Evolutionary conservation across 2,329 filamentous ascomycete species (phyloP).

Genomic region (Fusarium liriodendri): DNA sequence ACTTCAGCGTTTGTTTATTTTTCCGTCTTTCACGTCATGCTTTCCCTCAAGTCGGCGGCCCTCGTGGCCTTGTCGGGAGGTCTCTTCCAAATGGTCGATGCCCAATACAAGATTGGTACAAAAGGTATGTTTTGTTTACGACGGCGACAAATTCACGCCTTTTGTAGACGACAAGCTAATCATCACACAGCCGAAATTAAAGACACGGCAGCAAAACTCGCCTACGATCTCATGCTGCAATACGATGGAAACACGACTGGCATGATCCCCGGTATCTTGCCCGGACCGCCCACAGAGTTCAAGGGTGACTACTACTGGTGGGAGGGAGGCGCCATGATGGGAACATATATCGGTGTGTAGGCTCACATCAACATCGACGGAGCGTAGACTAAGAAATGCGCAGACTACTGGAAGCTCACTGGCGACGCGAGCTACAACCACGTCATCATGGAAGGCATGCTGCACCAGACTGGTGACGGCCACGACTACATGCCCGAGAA

Average conservation of each 20-base stretch:
- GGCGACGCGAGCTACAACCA: slow-evolving; percentile 73
- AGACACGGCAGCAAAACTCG: slow-evolving; percentile 58
- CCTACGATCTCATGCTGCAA: slow-evolving; percentile 62
- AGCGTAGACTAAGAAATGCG: background rate
- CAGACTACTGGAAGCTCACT: slow-evolving; percentile 75
- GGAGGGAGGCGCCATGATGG: slow-evolving; percentile 77
- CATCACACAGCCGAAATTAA: slow-evolving; percentile 56
- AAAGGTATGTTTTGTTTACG: slow-evolving; percentile 38
- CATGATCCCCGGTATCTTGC: slow-evolving; percentile 66
- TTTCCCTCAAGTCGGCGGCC: background rate
- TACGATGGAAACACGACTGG: slow-evolving; percentile 64
- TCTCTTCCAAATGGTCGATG: slow-evolving; percentile 32
- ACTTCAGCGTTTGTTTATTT: background rate
- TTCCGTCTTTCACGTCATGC: slow-evolving; percentile 2
- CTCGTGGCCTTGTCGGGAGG: slow-evolving; percentile 25
- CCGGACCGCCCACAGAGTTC: slow-evolving; percentile 60
- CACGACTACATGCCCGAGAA: slow-evolving; percentile 71
- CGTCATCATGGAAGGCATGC: slow-evolving; percentile 65
- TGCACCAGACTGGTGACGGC: slow-evolving; percentile 68
- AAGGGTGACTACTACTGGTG: slow-evolving; percentile 77
- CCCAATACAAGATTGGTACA: slow-evolving; percentile 47
- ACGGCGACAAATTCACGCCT: background rate
- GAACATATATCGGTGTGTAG: slow-evolving; percentile 66
- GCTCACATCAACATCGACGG: rapidly evolving
- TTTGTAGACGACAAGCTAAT: background rate